Evolutionary conservation across 2,329 filamentous ascomycete species (phyloP), one percentile per base, ranked within the genome.

Genomic region (Corinectria fuckeliana): DNA sequence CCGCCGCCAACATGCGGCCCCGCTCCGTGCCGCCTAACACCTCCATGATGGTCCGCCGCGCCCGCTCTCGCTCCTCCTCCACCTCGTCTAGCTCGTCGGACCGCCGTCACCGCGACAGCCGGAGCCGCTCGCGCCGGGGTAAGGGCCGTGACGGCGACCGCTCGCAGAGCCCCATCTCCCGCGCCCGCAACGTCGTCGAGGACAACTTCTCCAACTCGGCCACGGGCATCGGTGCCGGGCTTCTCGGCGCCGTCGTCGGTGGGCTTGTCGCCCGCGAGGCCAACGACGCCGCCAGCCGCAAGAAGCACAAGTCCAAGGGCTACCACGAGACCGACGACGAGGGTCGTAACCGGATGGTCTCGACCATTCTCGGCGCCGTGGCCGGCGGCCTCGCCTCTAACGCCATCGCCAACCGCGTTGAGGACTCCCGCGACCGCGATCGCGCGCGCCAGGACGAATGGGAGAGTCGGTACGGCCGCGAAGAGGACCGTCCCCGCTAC

Each of bases 301-400:
- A 74, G 39, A 67, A 69, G 58, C 68, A 71, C 64, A 67, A 69
- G 58, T 55, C 61, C 9, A 63, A 63, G 42, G 68, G 70, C 28
- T 71, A 71, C 47, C 69, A 68, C 21, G 69, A 61, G 25, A 60
- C 69, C 7, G 62, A 64, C 45, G 58, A 65, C 4, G 67, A 73
- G 28, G 71, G 73, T 45, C 74, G 72, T n/a, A 71, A 70, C 30
- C 71, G 71, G 26, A 68, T 72, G n/a, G 69, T 85, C 14, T 80
- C 81, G 3, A 84, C 84, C 9, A 72, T 85, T 9, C 76, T 85
- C 3, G 83, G 84, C 2, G 84, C 82, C 1, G 81, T 84, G 3
- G 82, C 84, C 0, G 83, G 82, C 3, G 83, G 83, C 3, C 75
- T 86, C 9, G 82, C 82, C 4, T 83, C 83, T 11, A 86, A 83